Evolutionary conservation across 176 grass and related monocot species (phyloP).

Genomic region (Aegilops bicornis): DNA sequence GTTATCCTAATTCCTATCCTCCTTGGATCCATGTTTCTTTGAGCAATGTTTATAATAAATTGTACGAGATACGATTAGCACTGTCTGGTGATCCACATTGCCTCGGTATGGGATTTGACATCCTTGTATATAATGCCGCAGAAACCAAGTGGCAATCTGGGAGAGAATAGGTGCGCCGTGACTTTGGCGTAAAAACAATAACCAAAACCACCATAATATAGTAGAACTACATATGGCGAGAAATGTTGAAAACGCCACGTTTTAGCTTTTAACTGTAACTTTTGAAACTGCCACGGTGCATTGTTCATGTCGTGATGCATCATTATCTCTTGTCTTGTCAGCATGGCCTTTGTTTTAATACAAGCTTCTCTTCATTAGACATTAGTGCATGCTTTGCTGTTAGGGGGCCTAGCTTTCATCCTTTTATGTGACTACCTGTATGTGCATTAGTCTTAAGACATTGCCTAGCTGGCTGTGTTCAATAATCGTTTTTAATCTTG

Average conservation of each 20-base stretch:
- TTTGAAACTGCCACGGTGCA: neutral
- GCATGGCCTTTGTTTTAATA: neutral
- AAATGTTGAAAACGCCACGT: neutral
- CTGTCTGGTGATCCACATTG: neutral
- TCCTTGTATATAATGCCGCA: neutral
- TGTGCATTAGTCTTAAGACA: neutral
- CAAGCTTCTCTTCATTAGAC: neutral
- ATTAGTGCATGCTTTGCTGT: neutral
- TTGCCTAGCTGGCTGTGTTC: neutral
- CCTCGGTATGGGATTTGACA: neutral
- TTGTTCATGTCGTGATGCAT: neutral
- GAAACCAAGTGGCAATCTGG: conserved; percentile 2
- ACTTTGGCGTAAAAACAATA: neutral
- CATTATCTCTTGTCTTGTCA: conserved; percentile 8
- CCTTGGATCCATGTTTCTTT: conserved; percentile 8
- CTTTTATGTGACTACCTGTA: neutral
- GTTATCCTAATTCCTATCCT: neutral
- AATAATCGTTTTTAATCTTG: conserved; percentile 14
- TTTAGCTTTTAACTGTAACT: neutral
- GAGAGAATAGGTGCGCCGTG: neutral
- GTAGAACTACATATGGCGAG: neutral
- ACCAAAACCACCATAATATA: conserved; percentile 7
- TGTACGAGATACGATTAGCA: neutral
- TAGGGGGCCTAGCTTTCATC: neutral
- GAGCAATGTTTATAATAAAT: neutral